phyloP scores from a whole-genome alignment of 441 rosid species.

The Gossypium schwendimanii region DNA sequence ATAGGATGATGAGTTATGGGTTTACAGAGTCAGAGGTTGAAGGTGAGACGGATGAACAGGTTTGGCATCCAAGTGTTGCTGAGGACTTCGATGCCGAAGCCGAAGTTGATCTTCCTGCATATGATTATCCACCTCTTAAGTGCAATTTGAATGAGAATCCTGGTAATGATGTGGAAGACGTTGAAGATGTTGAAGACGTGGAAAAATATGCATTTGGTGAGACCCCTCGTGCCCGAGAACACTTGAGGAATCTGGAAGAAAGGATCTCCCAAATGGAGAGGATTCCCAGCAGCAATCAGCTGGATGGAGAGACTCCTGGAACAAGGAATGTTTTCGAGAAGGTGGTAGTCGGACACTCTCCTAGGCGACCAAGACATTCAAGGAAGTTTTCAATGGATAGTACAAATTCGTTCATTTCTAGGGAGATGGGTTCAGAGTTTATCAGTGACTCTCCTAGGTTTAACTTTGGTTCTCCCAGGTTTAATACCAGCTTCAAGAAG shows the following conservation, averaged over 20 bases:
- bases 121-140: constrained; percentile 79
- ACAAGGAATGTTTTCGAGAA: constrained; percentile 52
- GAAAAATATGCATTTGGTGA: constrained; percentile 73
- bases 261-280: constrained; percentile 81
- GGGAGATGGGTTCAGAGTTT: constrained; percentile 40
- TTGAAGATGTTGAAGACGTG: constrained; percentile 52
- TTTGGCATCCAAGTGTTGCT: constrained; percentile 26
- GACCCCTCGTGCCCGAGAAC: constrained; percentile 42
- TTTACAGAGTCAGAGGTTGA: constrained; percentile 65
- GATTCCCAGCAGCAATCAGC: constrained; percentile 39
- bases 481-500: constrained; percentile 44
- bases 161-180: constrained; percentile 47
- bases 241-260: constrained; percentile 62
- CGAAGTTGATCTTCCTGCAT: constrained; percentile 37
- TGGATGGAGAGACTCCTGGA: constrained; percentile 41
- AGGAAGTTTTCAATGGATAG: constrained; percentile 59
- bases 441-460: constrained; percentile 50
- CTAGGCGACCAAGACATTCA: constrained; percentile 48
- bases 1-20: constrained; percentile 91
- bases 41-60: constrained; percentile 36
- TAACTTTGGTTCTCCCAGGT: constrained; percentile 50
- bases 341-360: constrained; percentile 71
- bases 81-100: constrained; percentile 32
- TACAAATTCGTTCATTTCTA: constrained; percentile 40
- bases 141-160: constrained; percentile 61